phyloP scores from a whole-genome alignment of 148 eudicot genomes.

The Arbutus unedo region DNA sequence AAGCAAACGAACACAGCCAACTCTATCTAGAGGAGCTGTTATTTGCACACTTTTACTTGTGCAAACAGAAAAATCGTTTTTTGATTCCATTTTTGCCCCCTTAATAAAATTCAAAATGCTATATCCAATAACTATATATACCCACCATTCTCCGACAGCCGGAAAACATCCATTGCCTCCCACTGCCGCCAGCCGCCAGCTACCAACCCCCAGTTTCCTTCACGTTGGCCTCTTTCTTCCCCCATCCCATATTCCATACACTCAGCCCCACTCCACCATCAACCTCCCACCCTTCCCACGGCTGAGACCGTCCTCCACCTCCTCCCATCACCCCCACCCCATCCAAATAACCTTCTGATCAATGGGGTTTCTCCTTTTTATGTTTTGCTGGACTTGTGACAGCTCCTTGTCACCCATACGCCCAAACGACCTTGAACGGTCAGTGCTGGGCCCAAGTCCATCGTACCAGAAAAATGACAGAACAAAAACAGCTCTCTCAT shows the following conservation, averaged over 20 bases:
- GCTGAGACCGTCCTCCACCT: background rate
- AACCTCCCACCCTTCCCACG: background rate
- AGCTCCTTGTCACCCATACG: background rate
- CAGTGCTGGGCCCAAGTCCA: conserved; percentile 12
- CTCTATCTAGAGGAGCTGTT: too few species aligned
- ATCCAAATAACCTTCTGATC: background rate
- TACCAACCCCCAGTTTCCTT: background rate
- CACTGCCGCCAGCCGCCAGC: background rate
- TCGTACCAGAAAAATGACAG: background rate
- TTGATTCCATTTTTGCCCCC: background rate
- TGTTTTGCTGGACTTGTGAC: background rate
- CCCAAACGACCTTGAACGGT: background rate
- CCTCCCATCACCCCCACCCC: background rate
- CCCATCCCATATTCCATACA: too few species aligned
- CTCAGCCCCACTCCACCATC: background rate
- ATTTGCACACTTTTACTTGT: too few species aligned
- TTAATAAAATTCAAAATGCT: background rate
- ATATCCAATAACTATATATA: background rate
- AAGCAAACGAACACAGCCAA: too few species aligned
- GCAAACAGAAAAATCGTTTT: background rate
- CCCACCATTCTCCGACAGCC: background rate
- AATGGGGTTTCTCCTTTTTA: background rate
- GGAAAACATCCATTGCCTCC: background rate
- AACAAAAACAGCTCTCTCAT: background rate
- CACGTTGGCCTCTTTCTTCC: background rate